phyloP scores from a whole-genome alignment of 345 rosid genomes.

The Aurinia saxatilis region DNA sequence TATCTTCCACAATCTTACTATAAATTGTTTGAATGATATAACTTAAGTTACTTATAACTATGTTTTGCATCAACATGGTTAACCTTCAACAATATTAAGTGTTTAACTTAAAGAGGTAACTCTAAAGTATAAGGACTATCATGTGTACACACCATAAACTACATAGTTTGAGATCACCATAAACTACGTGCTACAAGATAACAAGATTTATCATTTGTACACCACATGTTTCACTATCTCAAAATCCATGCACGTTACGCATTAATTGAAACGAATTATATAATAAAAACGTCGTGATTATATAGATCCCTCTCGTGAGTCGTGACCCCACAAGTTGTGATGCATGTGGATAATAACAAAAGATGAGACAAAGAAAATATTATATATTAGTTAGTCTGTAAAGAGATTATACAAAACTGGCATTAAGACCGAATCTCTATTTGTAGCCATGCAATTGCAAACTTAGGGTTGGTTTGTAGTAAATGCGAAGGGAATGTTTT shows the following conservation, averaged over 20 bases:
- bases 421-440: background rate
- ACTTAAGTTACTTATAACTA: no score
- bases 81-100: no score
- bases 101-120: no score
- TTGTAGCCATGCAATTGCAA: slow-evolving; percentile 25
- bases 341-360: slow-evolving; percentile 17
- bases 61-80: no score
- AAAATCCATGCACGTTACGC: slow-evolving; percentile 9
- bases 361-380: background rate
- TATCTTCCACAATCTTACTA: no score
- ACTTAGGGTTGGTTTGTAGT: slow-evolving; percentile 18
- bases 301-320: background rate
- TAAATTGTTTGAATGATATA: no score
- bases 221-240: slow-evolving; percentile 11
- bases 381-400: background rate
- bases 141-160: background rate
- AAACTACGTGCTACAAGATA: no score
- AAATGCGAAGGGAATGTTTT: slow-evolving; percentile 29
- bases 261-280: background rate
- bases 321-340: slow-evolving; percentile 13
- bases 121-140: background rate
- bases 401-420: slow-evolving; percentile 8
- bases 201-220: background rate
- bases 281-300: slow-evolving; percentile 6
- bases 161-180: no score